Evolutionary conservation across 345 rosid species (phyloP).

Genomic region (Rhodamnia rubescens): DNA sequence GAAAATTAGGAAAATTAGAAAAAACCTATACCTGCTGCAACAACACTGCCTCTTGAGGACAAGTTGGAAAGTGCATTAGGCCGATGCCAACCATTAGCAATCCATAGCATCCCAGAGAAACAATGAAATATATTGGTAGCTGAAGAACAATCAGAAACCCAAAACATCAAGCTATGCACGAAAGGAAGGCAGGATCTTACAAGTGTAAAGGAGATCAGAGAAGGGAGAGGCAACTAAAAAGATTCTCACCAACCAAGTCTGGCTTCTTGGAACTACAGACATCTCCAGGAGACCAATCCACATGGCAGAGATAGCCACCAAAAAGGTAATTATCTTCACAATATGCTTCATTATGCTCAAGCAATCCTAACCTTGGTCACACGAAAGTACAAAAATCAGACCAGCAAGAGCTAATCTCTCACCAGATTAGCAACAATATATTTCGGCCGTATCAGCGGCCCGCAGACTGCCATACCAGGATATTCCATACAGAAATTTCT

Average conservation of each 20-base stretch:
- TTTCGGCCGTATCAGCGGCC: background rate
- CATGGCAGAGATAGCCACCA: conserved; percentile 23
- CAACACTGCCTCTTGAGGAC: conserved; percentile 32
- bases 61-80: conserved; percentile 30
- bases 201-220: background rate
- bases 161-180: background rate
- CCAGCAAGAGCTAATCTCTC: background rate
- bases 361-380: background rate
- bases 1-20: background rate
- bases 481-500: background rate
- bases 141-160: background rate
- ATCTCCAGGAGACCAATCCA: conserved; percentile 45
- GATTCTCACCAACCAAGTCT: conserved; percentile 40
- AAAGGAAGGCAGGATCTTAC: background rate
- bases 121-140: conserved; percentile 29
- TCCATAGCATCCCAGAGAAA: conserved; percentile 39
- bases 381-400: background rate
- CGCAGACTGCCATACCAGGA: background rate
- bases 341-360: conserved; percentile 36
- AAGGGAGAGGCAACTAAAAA: background rate
- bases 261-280: conserved; percentile 25
- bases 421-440: background rate
- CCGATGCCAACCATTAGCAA: conserved; percentile 42
- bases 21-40: conserved; percentile 25
- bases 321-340: conserved; percentile 22